Percentiles rank a stretch among this genome's conserved stretches.
Evolutionary conservation across 306 rosid genomes (phyloP).

Genomic region (Fragaria nilgerrensis): DNA sequence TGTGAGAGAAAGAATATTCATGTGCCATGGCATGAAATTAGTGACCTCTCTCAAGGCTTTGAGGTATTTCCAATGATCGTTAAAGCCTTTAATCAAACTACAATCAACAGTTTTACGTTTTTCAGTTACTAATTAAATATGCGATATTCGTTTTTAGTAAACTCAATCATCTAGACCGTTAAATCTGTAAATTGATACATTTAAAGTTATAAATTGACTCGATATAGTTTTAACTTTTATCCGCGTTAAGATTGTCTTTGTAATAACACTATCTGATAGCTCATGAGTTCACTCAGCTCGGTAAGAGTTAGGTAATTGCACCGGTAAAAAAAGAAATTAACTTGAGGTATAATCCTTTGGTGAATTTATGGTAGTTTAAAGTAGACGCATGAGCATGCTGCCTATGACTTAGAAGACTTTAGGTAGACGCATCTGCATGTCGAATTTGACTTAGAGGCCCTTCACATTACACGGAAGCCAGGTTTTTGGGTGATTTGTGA

Average conservation of each 20-base stretch:
- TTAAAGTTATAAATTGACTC: background rate
- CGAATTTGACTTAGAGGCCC: background rate
- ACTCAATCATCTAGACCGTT: no score
- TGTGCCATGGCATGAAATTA: background rate
- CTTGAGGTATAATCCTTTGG: background rate
- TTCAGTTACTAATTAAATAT: background rate
- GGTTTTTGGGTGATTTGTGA: slow-evolving; percentile 26
- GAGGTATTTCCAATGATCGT: background rate
- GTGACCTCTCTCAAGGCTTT: background rate
- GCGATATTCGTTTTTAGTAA: background rate
- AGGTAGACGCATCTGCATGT: slow-evolving; percentile 6
- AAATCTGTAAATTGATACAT: background rate
- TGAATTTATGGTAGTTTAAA: background rate
- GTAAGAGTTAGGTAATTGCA: background rate
- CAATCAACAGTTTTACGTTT: background rate
- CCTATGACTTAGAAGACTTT: slow-evolving; percentile 5
- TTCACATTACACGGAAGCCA: slow-evolving; percentile 16
- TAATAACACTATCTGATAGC: background rate
- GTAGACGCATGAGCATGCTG: background rate
- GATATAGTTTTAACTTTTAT: background rate
- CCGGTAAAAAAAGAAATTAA: background rate
- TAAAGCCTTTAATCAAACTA: background rate
- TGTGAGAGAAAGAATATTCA: slow-evolving; percentile 20
- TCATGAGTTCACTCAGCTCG: background rate
- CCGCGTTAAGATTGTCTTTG: background rate